Conservation (phyloP, 2,329 filamentous ascomycete species). For the Endothia cerciana region DNA sequence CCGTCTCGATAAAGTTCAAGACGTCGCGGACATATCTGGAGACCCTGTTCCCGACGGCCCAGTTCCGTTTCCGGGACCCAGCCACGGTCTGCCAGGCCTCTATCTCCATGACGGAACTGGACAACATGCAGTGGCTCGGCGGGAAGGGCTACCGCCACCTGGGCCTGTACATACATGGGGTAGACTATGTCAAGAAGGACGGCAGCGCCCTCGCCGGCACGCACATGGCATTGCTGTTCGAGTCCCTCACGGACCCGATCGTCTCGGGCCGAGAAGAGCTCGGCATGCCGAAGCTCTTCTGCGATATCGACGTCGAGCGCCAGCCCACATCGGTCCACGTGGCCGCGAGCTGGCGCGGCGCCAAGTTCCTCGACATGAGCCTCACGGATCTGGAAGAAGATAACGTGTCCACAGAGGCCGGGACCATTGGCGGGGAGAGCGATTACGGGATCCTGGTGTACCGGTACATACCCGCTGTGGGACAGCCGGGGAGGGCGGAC, state of each 20-base stretch:
- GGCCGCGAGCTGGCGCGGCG: conserved; percentile 46
- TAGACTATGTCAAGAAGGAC: conserved; percentile 50
- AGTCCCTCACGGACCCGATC: conserved; percentile 56
- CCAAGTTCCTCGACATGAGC: conserved; percentile 33
- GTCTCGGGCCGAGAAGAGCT: conserved; percentile 58
- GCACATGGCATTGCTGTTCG: conserved; percentile 57
- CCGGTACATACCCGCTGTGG: conserved; percentile 26
- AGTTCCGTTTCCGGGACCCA: conserved; percentile 46
- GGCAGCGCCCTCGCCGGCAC: conserved; percentile 49
- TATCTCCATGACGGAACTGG: conserved; percentile 41
- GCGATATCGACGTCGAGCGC: conserved; percentile 44
- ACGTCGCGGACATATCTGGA: conserved; percentile 53
- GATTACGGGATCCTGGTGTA: conserved; percentile 31
- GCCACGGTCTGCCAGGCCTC: conserved; percentile 50
- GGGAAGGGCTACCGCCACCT: conserved; percentile 50
- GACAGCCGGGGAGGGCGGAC: conserved; percentile 46
- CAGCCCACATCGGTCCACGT: conserved; percentile 42
- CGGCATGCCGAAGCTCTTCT: conserved; percentile 58
- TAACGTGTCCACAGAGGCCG: conserved; percentile 31
- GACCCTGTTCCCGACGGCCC: conserved; percentile 48
- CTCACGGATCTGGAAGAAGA: conserved; percentile 31
- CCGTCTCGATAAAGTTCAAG: conserved; percentile 53
- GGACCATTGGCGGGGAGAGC: conserved; percentile 35
- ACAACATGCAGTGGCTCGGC: conserved; percentile 40
- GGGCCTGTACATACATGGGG: conserved; percentile 56